Evolutionary conservation across 2,329 filamentous ascomycete species (phyloP).

Genomic region (Aspergillus ochraceus): DNA sequence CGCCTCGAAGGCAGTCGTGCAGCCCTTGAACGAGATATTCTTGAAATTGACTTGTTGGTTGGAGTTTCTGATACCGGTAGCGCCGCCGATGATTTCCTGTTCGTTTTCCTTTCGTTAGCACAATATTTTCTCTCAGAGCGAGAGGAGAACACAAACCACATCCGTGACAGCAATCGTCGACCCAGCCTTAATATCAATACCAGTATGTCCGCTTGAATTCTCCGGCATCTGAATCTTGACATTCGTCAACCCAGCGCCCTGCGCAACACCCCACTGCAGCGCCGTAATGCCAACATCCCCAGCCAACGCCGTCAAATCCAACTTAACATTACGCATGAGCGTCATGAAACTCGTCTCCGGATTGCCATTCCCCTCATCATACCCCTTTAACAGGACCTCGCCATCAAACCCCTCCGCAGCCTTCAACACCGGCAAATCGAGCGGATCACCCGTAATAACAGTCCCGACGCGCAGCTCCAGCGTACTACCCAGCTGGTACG

Average conservation of each 20-base stretch:
- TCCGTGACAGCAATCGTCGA: constrained; percentile 29
- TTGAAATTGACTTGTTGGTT: constrained; percentile 45
- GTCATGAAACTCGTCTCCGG: constrained; percentile 34
- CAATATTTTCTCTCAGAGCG: not conserved
- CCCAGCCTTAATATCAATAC: constrained; percentile 26
- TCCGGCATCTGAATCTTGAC: constrained; percentile 34
- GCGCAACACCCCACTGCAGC: constrained; percentile 37
- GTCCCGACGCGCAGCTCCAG: constrained; percentile 31
- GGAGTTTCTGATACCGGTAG: constrained; percentile 28
- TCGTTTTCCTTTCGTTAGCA: not conserved
- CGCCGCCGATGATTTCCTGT: constrained; percentile 28
- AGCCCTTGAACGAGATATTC: constrained; percentile 59
- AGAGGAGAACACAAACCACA: constrained; percentile 18
- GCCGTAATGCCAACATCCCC: constrained; percentile 22
- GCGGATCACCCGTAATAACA: constrained; percentile 33
- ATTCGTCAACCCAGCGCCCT: constrained; percentile 34
- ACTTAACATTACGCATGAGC: constrained; percentile 32
- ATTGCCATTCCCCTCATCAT: constrained; percentile 21
- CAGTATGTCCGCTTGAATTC: constrained; percentile 27
- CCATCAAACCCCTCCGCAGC: constrained; percentile 25
- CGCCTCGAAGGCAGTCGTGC: constrained; percentile 51
- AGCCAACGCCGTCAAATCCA: constrained; percentile 30
- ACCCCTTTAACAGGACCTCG: constrained; percentile 30
- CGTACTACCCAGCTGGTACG: constrained; percentile 25
- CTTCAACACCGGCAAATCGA: constrained; percentile 30